These are phyloP conservation scores for Colletotrichum abscissum DNA, from an alignment of 2,329 filamentous ascomycete species.

Conservation along the genomic window DNA sequence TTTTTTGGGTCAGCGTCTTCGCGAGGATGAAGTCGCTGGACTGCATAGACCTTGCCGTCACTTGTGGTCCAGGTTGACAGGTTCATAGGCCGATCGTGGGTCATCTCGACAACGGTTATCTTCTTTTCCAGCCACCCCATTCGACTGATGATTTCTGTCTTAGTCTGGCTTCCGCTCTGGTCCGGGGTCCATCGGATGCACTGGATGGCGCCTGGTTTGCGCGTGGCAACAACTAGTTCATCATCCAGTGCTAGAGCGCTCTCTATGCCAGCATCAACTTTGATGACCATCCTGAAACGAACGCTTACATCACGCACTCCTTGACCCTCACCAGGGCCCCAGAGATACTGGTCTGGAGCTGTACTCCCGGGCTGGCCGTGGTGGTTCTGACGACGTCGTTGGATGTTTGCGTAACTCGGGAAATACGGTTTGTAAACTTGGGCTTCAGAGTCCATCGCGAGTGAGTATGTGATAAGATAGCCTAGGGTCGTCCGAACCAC, in stretches of 20 bases:
- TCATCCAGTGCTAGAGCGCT: slow-evolving; percentile 90
- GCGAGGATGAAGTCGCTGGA: slow-evolving; percentile 73
- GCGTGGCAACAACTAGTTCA: slow-evolving; percentile 90
- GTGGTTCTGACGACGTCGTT: slow-evolving; percentile 71
- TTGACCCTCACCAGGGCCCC: slow-evolving; percentile 83
- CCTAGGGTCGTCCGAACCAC: slow-evolving; percentile 88
- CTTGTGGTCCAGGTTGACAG: slow-evolving; percentile 91
- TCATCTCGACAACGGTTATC: slow-evolving; percentile 82
- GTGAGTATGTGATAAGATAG: slow-evolving; percentile 93
- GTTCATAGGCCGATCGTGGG: slow-evolving; percentile 96
- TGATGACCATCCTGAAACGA: slow-evolving; percentile 96
- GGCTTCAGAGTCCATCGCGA: slow-evolving; percentile 85
- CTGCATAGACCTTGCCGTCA: slow-evolving; percentile 89
- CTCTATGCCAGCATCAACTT: slow-evolving; percentile 94
- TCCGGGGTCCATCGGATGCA: slow-evolving; percentile 96
- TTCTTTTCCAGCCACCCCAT: slow-evolving; percentile 90
- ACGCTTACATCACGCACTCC: slow-evolving; percentile 89
- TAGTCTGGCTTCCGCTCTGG: slow-evolving; percentile 83
- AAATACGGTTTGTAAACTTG: slow-evolving; percentile 89
- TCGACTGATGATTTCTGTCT: slow-evolving; percentile 87
- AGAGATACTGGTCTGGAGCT: slow-evolving; percentile 71
- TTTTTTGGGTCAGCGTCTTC: slow-evolving; percentile 63
- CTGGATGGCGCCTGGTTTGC: slow-evolving; percentile 93
- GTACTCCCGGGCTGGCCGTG: slow-evolving; percentile 65
- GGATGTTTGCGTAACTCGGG: slow-evolving; percentile 72